phyloP scores from a whole-genome alignment of 768 basidiomycete species.

The Termitomyces sp. region DNA sequence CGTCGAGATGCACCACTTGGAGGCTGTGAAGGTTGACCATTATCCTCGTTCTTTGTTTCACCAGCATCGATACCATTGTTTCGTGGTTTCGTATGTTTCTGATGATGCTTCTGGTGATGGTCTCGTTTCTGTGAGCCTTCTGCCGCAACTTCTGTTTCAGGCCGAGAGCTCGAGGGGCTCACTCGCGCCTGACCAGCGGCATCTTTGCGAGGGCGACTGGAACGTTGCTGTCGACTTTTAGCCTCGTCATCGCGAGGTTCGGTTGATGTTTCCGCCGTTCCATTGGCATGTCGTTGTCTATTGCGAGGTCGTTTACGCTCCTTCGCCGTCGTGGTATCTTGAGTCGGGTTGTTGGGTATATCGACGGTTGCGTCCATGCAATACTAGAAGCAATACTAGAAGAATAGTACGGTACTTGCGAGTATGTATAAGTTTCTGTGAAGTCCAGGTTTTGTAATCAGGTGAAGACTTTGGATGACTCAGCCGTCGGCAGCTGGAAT shows the following conservation, averaged over 20 bases:
- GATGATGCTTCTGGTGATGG: constrained; percentile 1
- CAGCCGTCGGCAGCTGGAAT: not conserved
- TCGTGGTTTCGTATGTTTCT: not conserved
- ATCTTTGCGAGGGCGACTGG: constrained; percentile 1
- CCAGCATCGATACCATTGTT: not conserved
- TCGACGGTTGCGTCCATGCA: constrained; percentile 9
- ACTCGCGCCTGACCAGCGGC: constrained; percentile 1
- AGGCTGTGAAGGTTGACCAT: not conserved
- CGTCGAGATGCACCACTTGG: constrained; percentile 15
- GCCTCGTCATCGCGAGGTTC: constrained; percentile 3
- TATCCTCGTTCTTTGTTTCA: not conserved
- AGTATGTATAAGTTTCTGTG: not conserved
- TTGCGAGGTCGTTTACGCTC: constrained; percentile 4
- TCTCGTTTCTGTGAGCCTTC: constrained; percentile 1
- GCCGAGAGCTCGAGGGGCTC: constrained; percentile 2
- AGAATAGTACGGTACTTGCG: not conserved
- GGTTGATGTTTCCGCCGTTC: not conserved
- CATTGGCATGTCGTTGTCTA: constrained; percentile 6
- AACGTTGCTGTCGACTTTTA: not conserved
- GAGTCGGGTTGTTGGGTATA: constrained; percentile 3
- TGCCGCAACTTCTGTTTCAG: not conserved
- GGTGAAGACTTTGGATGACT: not conserved
- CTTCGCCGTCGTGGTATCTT: not conserved
- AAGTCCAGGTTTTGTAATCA: not conserved
- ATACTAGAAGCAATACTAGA: not conserved